Percentiles rank a stretch among this genome's conserved stretches.
Evolutionary conservation across 2,329 filamentous ascomycete genomes (phyloP).

Genomic region (Tolypocladium sp.): DNA sequence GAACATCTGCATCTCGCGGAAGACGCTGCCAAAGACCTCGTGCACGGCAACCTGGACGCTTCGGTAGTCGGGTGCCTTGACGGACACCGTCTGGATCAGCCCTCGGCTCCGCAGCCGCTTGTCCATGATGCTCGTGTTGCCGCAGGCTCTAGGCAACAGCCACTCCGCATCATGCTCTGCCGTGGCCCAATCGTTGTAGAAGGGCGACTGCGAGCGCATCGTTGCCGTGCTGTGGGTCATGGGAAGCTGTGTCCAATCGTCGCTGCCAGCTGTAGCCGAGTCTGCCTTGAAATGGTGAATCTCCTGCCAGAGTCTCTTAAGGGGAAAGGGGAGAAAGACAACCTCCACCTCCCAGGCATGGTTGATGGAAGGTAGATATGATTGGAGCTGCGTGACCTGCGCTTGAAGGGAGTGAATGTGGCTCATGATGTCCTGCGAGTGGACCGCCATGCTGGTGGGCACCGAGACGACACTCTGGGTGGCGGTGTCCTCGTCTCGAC

Average conservation of each 20-base stretch:
- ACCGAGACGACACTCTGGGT: constrained; percentile 37
- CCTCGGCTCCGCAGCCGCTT: constrained; percentile 68
- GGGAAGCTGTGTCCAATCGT: constrained; percentile 48
- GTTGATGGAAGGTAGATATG: constrained; percentile 48
- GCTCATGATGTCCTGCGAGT: constrained; percentile 36
- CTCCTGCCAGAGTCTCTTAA: constrained; percentile 46
- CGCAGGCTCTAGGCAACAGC: constrained; percentile 61
- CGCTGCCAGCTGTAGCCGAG: constrained; percentile 22
- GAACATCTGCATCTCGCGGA: constrained; percentile 33
- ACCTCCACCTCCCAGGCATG: constrained; percentile 70
- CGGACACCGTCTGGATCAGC: constrained; percentile 53
- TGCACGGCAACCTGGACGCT: constrained; percentile 58
- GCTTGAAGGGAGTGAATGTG: constrained; percentile 41
- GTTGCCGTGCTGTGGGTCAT: constrained; percentile 35
- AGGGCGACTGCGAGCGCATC: constrained; percentile 38
- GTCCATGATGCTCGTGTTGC: constrained; percentile 52
- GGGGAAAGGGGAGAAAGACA: constrained; percentile 62
- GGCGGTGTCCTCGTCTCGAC: constrained; percentile 31
- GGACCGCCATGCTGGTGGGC: constrained; percentile 30
- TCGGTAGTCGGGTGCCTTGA: constrained; percentile 55
- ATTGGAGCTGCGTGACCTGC: constrained; percentile 48
- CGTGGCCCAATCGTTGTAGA: constrained; percentile 34
- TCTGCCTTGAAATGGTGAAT: constrained; percentile 36
- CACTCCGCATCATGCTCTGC: constrained; percentile 44
- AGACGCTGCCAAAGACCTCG: constrained; percentile 50